phyloP scores from a whole-genome alignment of 768 basidiomycete genomes.

The Rhizopogon roseolus region DNA sequence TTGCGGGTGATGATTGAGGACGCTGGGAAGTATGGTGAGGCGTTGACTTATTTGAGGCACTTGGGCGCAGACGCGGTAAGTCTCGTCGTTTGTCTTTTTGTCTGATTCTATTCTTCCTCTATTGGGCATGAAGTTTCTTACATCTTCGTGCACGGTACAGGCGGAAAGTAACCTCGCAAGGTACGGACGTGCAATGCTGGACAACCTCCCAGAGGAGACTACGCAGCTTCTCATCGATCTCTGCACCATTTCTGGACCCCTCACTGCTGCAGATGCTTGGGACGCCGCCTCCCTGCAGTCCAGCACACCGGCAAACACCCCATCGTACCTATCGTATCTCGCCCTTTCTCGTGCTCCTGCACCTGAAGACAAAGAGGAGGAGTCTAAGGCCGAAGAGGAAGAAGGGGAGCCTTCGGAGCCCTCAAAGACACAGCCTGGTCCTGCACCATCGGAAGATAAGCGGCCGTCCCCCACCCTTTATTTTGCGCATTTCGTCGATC shows the following conservation, averaged over 20 bases:
- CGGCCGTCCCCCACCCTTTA: slow-evolving; percentile 80
- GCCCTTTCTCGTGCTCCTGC: slow-evolving; percentile 59
- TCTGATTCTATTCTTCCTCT: not conserved
- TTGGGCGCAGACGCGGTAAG: slow-evolving; percentile 78
- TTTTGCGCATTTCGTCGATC: slow-evolving; percentile 93
- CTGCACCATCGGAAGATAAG: slow-evolving; percentile 25
- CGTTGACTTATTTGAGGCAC: slow-evolving; percentile 72
- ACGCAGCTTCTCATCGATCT: slow-evolving; percentile 90
- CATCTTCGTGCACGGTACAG: slow-evolving; percentile 30
- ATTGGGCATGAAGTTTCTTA: not conserved
- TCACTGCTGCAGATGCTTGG: slow-evolving; percentile 39
- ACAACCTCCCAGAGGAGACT: slow-evolving; percentile 79
- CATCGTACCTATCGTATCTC: slow-evolving; percentile 79
- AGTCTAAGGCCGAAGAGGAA: slow-evolving; percentile 6
- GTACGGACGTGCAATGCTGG: slow-evolving; percentile 85
- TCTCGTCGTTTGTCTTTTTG: slow-evolving; percentile 10
- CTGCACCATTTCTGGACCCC: slow-evolving; percentile 63
- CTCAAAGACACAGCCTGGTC: slow-evolving; percentile 19
- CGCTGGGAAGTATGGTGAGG: slow-evolving; percentile 67
- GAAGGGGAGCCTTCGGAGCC: slow-evolving; percentile 15
- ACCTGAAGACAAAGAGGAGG: slow-evolving; percentile 10
- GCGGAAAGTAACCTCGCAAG: slow-evolving; percentile 82
- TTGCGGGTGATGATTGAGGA: slow-evolving; percentile 94
- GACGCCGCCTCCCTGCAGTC: slow-evolving; percentile 23
- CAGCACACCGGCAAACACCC: slow-evolving; percentile 24